These are phyloP conservation scores for Globisporangium viniferum DNA, from an alignment of 352 stramenopile species.

Conservation along the genomic window DNA sequence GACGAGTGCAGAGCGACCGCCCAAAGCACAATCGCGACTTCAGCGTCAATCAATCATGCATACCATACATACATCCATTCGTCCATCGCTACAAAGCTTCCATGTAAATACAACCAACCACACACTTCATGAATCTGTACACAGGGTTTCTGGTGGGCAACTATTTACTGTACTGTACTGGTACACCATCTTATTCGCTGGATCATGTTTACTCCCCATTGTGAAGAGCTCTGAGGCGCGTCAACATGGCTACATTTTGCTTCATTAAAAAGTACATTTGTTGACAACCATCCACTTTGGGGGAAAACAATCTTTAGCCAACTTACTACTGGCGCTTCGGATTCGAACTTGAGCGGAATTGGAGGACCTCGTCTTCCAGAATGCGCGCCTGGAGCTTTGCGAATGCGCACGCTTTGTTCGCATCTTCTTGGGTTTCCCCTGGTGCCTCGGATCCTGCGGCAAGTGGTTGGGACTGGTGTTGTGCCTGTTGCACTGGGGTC, in stretches of 20 bases:
- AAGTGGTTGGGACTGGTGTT: background rate
- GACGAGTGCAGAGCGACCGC: background rate
- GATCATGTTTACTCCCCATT: slow-evolving; percentile 5
- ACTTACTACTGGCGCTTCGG: background rate
- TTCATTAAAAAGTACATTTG: background rate
- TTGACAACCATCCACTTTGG: background rate
- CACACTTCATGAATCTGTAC: no score
- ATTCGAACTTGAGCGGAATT: background rate
- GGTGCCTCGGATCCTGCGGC: background rate
- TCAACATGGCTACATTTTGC: slow-evolving; percentile 6
- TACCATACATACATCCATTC: background rate
- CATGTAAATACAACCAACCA: no score
- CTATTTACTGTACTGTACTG: no score
- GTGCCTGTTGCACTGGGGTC: background rate
- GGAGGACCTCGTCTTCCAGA: slow-evolving; percentile 3
- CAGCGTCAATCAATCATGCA: background rate
- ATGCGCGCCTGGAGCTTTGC: background rate
- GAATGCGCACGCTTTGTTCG: background rate
- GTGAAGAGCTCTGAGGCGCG: background rate
- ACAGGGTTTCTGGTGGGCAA: background rate
- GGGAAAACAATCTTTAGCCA: background rate
- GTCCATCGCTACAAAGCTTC: no score
- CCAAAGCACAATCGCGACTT: background rate
- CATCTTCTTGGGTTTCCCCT: background rate
- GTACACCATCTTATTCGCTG: background rate